Percentiles rank a stretch among this genome's conserved stretches.
Evolutionary conservation across 345 rosid genomes (phyloP).

Genomic region (Populus davidiana): DNA sequence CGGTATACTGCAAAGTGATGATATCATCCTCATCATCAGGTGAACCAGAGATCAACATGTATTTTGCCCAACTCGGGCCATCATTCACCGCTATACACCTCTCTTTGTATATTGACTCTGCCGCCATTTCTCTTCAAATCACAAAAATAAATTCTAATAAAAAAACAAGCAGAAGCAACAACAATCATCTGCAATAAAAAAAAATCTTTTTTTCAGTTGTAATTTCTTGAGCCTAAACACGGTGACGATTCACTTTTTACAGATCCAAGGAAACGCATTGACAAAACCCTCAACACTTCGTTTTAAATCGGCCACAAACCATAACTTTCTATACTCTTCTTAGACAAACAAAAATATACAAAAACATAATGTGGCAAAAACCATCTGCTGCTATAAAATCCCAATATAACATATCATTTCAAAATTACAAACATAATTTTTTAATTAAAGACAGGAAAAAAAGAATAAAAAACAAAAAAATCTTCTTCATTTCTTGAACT

Average conservation of each 20-base stretch:
- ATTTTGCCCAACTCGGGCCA: slow-evolving; percentile 86
- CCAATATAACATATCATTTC: neutral
- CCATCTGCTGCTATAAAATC: neutral
- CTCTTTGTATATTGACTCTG: slow-evolving; percentile 91
- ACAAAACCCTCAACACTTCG: neutral
- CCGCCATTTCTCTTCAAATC: slow-evolving; percentile 75
- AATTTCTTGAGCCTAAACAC: neutral
- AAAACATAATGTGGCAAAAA: slow-evolving; percentile 15
- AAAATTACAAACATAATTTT: neutral
- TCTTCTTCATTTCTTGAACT: neutral
- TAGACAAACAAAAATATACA: slow-evolving; percentile 15
- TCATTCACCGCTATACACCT: slow-evolving; percentile 83
- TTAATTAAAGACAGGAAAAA: neutral
- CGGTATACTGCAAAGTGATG: slow-evolving; percentile 84
- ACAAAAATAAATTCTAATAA: slow-evolving; percentile 18
- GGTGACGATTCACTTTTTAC: neutral
- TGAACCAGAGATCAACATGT: slow-evolving; percentile 92
- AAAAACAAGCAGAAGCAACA: slow-evolving; percentile 15
- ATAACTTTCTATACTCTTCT: neutral
- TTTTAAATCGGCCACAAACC: neutral
- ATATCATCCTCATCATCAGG: slow-evolving; percentile 85
- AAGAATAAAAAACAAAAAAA: too few relatives aligned
- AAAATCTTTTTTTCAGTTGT: neutral
- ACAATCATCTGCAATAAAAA: slow-evolving; percentile 3
- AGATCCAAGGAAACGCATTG: neutral